phyloP scores from a whole-genome alignment of 2,329 filamentous ascomycete species.

The Paecilomyces formosus region DNA sequence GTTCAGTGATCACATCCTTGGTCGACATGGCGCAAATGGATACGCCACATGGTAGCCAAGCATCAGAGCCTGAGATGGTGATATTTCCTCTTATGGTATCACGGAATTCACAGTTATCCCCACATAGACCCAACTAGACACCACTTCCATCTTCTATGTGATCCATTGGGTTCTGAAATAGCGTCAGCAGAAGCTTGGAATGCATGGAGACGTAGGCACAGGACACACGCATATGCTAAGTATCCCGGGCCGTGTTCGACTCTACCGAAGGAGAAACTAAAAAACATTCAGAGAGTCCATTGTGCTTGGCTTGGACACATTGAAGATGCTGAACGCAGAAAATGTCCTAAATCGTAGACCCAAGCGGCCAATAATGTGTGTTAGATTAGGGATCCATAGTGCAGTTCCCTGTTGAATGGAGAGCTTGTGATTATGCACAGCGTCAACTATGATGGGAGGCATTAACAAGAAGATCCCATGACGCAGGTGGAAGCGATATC shows the following conservation, averaged over 20 bases:
- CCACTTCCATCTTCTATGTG: not conserved
- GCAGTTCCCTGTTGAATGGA: not conserved
- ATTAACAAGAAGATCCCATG: not conserved
- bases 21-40: not conserved
- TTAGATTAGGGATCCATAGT: not conserved
- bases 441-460: not conserved
- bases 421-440: not conserved
- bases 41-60: not conserved
- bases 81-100: not conserved
- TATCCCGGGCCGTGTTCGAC: not conserved
- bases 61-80: not conserved
- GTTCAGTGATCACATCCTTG: not conserved
- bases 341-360: not conserved
- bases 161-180: not conserved
- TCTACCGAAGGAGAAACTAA: not conserved
- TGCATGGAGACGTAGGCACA: not conserved
- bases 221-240: not conserved
- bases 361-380: not conserved
- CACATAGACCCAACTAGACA: not conserved
- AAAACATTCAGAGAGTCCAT: not conserved
- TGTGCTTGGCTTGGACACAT: not conserved
- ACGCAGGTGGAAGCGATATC: not conserved
- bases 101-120: not conserved
- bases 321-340: not conserved
- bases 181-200: not conserved